Evolutionary conservation across 495 filamentous ascomycete genomes (phyloP), one percentile per base, ranked within the genome.

Genomic region (Immersiella caudata): DNA sequence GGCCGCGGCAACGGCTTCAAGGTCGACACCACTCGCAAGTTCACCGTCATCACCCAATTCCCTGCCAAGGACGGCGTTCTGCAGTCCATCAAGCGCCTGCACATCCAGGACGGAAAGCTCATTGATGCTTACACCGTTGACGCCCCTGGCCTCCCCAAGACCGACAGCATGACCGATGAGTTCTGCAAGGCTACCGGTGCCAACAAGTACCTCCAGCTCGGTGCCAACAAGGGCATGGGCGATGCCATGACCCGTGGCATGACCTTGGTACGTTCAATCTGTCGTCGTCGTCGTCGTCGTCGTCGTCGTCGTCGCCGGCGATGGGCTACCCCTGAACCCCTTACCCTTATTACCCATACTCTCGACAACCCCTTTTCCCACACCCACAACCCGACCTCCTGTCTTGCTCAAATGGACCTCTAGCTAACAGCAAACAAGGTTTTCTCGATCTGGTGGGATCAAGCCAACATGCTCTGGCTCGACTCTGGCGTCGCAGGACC

Each of bases 11-110:
- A 36, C 18, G 16, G 27, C 11, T 72, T 74, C 68, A 71, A 69
- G 59, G 72, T 76, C 49, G 68, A 76, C 68, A 74, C 72, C 18
- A 36, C 50, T 0, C 50, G 40, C 25, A 77, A 78, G 4, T 86
- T 89, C 70, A 89, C 86, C 0, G 87, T 90, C 29, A 84, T 89
- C 26, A 90, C 88, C 0, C 87, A 90, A 72, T 91, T 92, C 80
- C 73, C 84, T n/a, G 84, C 87, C 55, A 78, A 78, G 67, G 64
- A 75, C 26, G 87, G 86, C 36, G 70, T 75, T 14, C 75, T 91
- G 21, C 73, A 66, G 29, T 79, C 85, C 68, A 90, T 92, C 76
- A 79, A 83, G 50, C 82, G 89, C 3, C 54, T 87, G 7, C 90
- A 91, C 74, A 77, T 89, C 24, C 88, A 90, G 72, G 76, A 82